These are phyloP conservation scores for Starmerella sirachaensis DNA, from an alignment of 805 yeast species.

Conservation along the genomic window DNA sequence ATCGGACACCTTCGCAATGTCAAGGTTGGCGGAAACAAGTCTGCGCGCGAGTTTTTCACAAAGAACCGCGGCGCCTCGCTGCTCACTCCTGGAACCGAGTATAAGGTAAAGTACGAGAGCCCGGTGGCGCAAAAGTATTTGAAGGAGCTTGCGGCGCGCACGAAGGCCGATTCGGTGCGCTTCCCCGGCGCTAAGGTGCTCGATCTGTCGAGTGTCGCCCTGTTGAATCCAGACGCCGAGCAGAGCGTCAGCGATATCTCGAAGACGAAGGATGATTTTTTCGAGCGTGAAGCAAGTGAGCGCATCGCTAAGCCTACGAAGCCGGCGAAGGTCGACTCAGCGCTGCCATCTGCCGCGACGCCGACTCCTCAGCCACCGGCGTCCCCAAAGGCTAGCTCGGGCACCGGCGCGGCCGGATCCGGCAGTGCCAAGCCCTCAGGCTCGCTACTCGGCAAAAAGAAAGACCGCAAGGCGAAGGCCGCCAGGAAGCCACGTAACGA, in stretches of 20 bases:
- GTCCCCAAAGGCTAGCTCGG: no score
- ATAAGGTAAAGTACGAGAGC: slow-evolving; percentile 68
- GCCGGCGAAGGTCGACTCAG: slow-evolving; percentile 4
- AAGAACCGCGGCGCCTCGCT: slow-evolving; percentile 77
- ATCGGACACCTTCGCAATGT: slow-evolving; percentile 79
- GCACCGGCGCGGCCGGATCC: no score
- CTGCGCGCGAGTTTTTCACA: slow-evolving; percentile 68
- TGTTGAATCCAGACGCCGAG: slow-evolving; percentile 10
- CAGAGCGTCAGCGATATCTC: slow-evolving; percentile 19
- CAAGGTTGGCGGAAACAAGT: slow-evolving; percentile 86
- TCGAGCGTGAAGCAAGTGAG: no score
- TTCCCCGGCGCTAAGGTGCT: slow-evolving; percentile 46
- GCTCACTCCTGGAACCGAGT: slow-evolving; percentile 46
- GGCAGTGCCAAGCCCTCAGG: slow-evolving; percentile 25
- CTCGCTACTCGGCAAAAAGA: slow-evolving; percentile 11
- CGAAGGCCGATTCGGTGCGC: slow-evolving; percentile 49
- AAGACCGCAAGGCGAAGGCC: slow-evolving; percentile 3
- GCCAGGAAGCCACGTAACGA: slow-evolving; percentile 21
- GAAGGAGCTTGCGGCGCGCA: slow-evolving; percentile 61
- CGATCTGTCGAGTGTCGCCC: slow-evolving; percentile 13
- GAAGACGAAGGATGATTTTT: slow-evolving; percentile 66
- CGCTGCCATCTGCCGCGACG: slow-evolving; percentile 8
- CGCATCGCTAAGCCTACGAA: no score
- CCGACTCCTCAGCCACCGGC: no score
- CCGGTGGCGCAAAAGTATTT: slow-evolving; percentile 70